Evolutionary conservation across 768 basidiomycete species (phyloP), one percentile per base, ranked within the genome.

Genomic region (Lentinula edodes): DNA sequence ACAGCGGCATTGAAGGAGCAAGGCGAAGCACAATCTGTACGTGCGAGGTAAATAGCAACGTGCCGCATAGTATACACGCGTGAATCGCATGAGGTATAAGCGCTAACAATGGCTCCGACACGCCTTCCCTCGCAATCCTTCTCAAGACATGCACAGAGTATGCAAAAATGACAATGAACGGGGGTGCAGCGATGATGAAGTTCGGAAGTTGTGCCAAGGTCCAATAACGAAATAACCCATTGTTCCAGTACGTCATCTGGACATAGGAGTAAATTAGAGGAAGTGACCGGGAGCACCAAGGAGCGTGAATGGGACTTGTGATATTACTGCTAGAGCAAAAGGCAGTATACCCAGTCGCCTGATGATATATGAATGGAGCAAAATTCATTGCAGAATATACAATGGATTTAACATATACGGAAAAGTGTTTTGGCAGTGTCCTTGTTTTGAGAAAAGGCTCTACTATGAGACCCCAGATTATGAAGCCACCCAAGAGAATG

Each of bases 221-320:
- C 93, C 93, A 99, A 73, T 98, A 98, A 2, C 79, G 83, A 63
- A 99, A 72, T 65, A 95, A 84, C 15, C 95, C 94, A 48, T 82
- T 76, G 69, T 90, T 80, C 97, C 96, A 99, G 72, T 98, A 98
- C 58, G 81, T 78, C 5, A 74, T 74, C 70, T 99, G 96, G 2
- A 90, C 90, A 68, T 92, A 83, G 9, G 83, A 75, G 72, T 98
- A 99, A 60, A 93, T 85, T 13, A 85, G 83, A 0, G 94, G 93
- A 5, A 85, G 68, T 23, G 69, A 43, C 0, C 70, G 62, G 2
- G 70, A 57, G 72, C 96, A 98, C 95, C 95, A 98, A 4, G 20
- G 16, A 15, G 60, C 3, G 34, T 66, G n/a, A 18, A 12, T 23
- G n/a, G 13, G 42, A 6, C 16, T 43, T 5, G 13, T 2, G 9